Base-by-base conservation (phyloP, 2,329 filamentous ascomycete genomes). In the Tolypocladium sp. region DNA sequence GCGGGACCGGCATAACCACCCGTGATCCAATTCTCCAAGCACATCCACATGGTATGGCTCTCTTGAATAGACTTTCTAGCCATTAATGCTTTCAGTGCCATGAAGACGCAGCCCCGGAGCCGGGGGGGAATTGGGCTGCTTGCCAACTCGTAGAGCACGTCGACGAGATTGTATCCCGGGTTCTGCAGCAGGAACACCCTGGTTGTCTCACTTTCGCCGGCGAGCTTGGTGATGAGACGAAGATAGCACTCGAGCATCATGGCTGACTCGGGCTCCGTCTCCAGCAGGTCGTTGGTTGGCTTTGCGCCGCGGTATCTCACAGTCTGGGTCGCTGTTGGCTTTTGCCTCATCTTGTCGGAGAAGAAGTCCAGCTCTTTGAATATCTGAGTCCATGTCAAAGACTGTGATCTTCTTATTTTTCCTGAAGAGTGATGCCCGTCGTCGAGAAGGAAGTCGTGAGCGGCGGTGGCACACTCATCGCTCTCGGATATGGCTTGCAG, bases 161-260 rank as follows among this genome's bases (percentile, higher is more conserved):
- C 85, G 9, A 89, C 82, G 46, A 97, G 77, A 64, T 85, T 86
- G 65, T 90, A 87, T 7, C 73, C 82, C 27, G 86, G 73, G 58
- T 78, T 82, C 49, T 85, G 81, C 27, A 95, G 76, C 60, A 97
- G 80, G 78, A 88, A 96, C 40, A 82, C 76, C 56, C 93, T 83
- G 1, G 91, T 89, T 25, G 79, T 77, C 60, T 82, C 79, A 68
- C 91, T 96, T 69, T 93, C 86, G 27, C 82, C 80, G 62, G 88
- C 87, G 12, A 99, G 78, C 71, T 95, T 91, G 4, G 91, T 85
- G 66, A 96, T 89, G 6, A 99, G 81, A 37, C 93, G 86, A 57
- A 99, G 80, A 70, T 97, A 97, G 66, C 91, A 93, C 69, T 97
- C 92, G 35, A 99, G 80, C 91, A 99, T 97, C 74, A 96, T 90